Evolutionary conservation across 129 eudicot genomes (phyloP).

Genomic region (Flaveria trinervia): DNA sequence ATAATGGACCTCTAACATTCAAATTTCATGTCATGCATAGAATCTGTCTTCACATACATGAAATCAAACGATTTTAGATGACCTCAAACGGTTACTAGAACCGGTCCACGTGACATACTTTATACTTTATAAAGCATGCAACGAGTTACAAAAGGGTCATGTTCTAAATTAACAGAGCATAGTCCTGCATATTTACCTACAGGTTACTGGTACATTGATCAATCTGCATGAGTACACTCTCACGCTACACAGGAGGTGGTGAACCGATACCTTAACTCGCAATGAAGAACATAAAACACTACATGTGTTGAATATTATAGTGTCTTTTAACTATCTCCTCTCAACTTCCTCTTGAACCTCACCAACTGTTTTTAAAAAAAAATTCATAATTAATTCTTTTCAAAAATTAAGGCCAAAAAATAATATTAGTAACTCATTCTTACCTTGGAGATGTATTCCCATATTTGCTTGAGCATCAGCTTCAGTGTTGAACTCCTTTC

Average conservation of each 20-base stretch:
- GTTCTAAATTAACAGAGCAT: neutral
- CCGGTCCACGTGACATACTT: neutral
- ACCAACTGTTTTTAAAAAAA: constrained; percentile 48
- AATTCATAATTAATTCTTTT: neutral
- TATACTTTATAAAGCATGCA: neutral
- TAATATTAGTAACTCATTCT: constrained; percentile 16
- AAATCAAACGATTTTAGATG: neutral
- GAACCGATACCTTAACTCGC: neutral
- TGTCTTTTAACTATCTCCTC: constrained; percentile 30
- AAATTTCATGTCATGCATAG: neutral
- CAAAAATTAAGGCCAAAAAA: neutral
- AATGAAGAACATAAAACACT: neutral
- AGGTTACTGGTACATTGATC: neutral
- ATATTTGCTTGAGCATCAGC: constrained; percentile 95
- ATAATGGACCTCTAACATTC: neutral
- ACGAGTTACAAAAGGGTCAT: neutral
- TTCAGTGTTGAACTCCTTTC: constrained; percentile 71
- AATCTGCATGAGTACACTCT: neutral
- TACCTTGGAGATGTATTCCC: constrained; percentile 65
- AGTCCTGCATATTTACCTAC: constrained; percentile 7
- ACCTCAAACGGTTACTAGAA: neutral
- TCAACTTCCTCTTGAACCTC: constrained; percentile 77
- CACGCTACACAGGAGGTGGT: neutral
- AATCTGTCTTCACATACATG: neutral
- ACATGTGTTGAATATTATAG: neutral